These are phyloP conservation scores for Scytalidium sp. DNA, from an alignment of 2,329 filamentous ascomycete genomes.

Conservation along the genomic window DNA sequence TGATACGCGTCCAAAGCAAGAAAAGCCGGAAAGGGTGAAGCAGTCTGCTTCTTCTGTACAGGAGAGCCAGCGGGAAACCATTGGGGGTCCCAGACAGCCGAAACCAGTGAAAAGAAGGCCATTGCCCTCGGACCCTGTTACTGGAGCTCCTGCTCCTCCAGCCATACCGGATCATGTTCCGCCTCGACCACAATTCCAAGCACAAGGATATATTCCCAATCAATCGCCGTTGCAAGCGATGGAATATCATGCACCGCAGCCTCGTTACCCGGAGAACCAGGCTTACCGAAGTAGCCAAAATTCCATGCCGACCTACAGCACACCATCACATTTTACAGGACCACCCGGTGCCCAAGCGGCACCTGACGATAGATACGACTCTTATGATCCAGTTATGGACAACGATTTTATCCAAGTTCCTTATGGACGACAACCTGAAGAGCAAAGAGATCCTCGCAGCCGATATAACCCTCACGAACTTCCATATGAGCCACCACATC, in stretches of 20 bases:
- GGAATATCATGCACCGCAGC: conserved; percentile 35
- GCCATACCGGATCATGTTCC: conserved; percentile 40
- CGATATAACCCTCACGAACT: conserved; percentile 17
- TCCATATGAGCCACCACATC: conserved; percentile 24
- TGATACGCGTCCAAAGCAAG: conserved; percentile 78
- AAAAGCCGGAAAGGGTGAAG: conserved; percentile 59
- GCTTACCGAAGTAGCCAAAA: conserved; percentile 16
- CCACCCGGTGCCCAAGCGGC: conserved; percentile 13
- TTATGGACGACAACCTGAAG: conserved; percentile 11
- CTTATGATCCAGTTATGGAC: conserved; percentile 19
- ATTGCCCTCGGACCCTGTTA: conserved; percentile 70
- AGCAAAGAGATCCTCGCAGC: conserved; percentile 17
- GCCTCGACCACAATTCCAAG: conserved; percentile 45
- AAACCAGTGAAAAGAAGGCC: conserved; percentile 77
- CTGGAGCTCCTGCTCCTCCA: conserved; percentile 43
- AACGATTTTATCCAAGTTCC: conserved; percentile 16
- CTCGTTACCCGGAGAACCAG: conserved; percentile 15
- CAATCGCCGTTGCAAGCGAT: conserved; percentile 52
- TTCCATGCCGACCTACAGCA: neutral
- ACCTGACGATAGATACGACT: conserved; percentile 21
- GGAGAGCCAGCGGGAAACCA: conserved; percentile 26
- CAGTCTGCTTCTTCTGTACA: conserved; percentile 30
- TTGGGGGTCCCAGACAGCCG: conserved; percentile 36
- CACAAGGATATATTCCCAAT: conserved; percentile 40
- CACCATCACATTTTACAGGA: neutral